Base-by-base conservation (phyloP, 768 basidiomycete genomes). In the Auriscalpium microsporum region DNA sequence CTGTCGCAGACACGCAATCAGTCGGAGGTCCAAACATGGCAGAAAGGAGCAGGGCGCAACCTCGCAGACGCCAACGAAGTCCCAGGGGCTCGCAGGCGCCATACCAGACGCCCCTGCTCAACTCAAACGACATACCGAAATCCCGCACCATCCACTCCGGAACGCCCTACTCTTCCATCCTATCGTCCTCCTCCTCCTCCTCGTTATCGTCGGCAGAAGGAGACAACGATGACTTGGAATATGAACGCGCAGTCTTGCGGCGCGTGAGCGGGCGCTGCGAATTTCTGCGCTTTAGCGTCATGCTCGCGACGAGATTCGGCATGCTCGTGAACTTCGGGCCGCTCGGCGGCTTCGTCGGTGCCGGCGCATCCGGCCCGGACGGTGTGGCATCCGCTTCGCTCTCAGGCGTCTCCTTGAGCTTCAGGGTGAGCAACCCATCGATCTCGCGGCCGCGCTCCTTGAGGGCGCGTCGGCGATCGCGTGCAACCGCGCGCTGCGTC, bases 391-490 rank as follows among this genome's bases (percentile, higher is more conserved):
- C 28, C 5, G 28, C 5, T 4, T 28, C 28, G 28, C 28, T 28
- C 28, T 28, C 28, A 28, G 57, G 48, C 48, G 61, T 61, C 47
- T 69, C 68, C 19, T 65, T 71, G 58, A 81, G 62, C 68, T 84
- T 85, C 58, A 84, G 64, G 62, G 80, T 72, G 58, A 86, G 67
- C 57, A 85, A 69, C 36, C 78, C 72, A 9, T 76, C 74, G 10
- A 84, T 68, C 70, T 86, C 84, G 58, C 76, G 74, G 21, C 74
- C 73, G 42, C 76, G 70, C 66, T 82, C 83, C 61, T 77, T 77
- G 61, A 80, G 78, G 50, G 72, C 68, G 65, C 79, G 81, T 58
- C 77, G 68, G 59, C 54, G 64, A 57, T 70, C 74, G 59, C 74
- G 68, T 52, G 75, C 76, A 61, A 77, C 79, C 57, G 69, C 69